These are phyloP conservation scores for Lanmaoa rubissima DNA, from an alignment of 768 basidiomycete species.

Conservation along the genomic window DNA sequence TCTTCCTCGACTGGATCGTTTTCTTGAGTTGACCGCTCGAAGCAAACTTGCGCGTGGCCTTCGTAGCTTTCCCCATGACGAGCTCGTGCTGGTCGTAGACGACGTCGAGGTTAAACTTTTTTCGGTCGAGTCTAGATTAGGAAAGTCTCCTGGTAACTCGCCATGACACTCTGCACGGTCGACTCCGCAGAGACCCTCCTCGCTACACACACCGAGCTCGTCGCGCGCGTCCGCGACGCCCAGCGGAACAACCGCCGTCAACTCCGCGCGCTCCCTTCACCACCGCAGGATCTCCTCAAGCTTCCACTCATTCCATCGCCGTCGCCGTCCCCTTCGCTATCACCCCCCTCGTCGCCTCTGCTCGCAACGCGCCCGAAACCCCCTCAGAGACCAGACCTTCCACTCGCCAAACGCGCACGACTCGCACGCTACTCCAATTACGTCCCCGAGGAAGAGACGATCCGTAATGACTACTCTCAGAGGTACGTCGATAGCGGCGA, in stretches of 20 bases:
- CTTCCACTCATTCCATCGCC: constrained; percentile 61
- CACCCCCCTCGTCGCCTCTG: constrained; percentile 47
- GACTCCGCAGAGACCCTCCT: constrained; percentile 67
- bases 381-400: constrained; percentile 46
- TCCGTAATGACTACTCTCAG: constrained; percentile 92
- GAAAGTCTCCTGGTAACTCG: constrained; percentile 11
- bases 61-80: constrained; percentile 56
- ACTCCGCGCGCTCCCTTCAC: constrained; percentile 53
- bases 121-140: constrained; percentile 7
- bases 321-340: constrained; percentile 48
- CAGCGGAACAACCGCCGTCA: constrained; percentile 59
- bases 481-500: constrained; percentile 88
- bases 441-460: constrained; percentile 91
- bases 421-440: constrained; percentile 75
- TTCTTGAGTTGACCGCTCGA: constrained; percentile 87
- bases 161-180: constrained; percentile 32
- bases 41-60: constrained; percentile 81
- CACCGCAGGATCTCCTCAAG: constrained; percentile 52
- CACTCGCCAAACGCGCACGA: constrained; percentile 74
- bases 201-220: constrained; percentile 55
- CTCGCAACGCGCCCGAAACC: constrained; percentile 35
- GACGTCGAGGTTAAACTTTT: not conserved
- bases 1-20: constrained; percentile 78
- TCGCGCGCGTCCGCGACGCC: constrained; percentile 50
- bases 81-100: too few species aligned